phyloP scores from a whole-genome alignment of 768 basidiomycete species.

The Russula earlei region DNA sequence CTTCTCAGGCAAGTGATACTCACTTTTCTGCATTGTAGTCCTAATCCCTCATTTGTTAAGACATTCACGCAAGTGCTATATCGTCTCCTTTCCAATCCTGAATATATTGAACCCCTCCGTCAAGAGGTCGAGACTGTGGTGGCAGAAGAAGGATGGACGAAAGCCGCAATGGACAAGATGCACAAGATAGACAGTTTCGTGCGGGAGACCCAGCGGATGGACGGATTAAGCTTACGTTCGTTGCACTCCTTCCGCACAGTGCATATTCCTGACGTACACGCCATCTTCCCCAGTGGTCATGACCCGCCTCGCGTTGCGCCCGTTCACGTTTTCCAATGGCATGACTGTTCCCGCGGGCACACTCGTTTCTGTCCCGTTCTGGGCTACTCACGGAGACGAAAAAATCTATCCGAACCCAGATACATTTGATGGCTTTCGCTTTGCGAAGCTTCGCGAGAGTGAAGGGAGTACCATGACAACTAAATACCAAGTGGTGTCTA shows the following conservation, averaged over 20 bases:
- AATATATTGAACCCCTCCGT: constrained; percentile 25
- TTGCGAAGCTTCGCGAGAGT: constrained; percentile 20
- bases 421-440: constrained; percentile 36
- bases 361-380: constrained; percentile 25
- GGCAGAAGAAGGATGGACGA: constrained; percentile 27
- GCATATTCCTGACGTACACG: not conserved
- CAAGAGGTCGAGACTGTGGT: constrained; percentile 27
- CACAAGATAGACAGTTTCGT: constrained; percentile 30
- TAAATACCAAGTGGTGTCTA: constrained; percentile 8
- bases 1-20: constrained; percentile 21
- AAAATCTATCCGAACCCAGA: constrained; percentile 28
- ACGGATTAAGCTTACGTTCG: constrained; percentile 21
- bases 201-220: constrained; percentile 26
- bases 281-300: constrained; percentile 20
- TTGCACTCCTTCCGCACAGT: not conserved
- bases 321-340: constrained; percentile 38
- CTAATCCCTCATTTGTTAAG: constrained; percentile 8
- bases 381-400: constrained; percentile 27
- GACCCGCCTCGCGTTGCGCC: constrained; percentile 28
- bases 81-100: constrained; percentile 24
- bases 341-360: constrained; percentile 33
- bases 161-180: constrained; percentile 25
- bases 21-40: not conserved
- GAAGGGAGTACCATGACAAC: not conserved
- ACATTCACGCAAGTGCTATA: constrained; percentile 26